Evolutionary conservation across 352 stramenopile genomes (phyloP), one percentile per base, ranked within the genome.

Genomic region (Phytophthora syringae): DNA sequence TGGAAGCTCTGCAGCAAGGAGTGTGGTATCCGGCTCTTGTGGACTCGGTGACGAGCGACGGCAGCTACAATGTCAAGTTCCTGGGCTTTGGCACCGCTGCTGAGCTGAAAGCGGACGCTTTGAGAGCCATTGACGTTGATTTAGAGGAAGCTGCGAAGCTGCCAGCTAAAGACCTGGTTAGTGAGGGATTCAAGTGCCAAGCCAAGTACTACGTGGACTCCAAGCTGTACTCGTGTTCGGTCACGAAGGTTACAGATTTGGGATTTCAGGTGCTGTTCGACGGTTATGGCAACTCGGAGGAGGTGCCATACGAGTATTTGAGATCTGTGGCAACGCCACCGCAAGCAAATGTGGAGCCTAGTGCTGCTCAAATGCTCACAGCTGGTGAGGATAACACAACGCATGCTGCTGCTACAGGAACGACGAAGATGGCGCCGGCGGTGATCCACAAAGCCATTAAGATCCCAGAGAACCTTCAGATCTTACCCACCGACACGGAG

Each of bases 281-380:
- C 13, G 79, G 85, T 40, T 97, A 97, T 60, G 89, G 89, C 55
- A 97, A 97, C 72, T 86, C 80, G 43, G 91, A 97, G 61, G 91
- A 97, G 68, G 87, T 97, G 34, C 91, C 91, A 21, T 92, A 89
- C 42, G 88, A 96, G 72, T 97, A 97, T 77, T 66, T 97, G 57
- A 78, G 67, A 7, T 62, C 66, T 52, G 48, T 52, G 7, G 16
- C 45, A 13, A 18, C 44, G 20, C 20, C 13, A 9, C 40, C 44
- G 7, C 25, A 64, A 20, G n/a, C 40, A 12, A 42, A 67, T 51
- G 48, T 64, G 66, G 50, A 53, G 18, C 18, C 52, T 64, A 40
- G 3, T 60, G 30, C n/a, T 52, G 39, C 59, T 51, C 42, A 60
- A 20, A 32, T 43, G 57, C 60, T 51, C 45, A 56, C 49, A 53